Conservation (phyloP, 75 land plant genomes). For the Selaginella moellendorffii region DNA sequence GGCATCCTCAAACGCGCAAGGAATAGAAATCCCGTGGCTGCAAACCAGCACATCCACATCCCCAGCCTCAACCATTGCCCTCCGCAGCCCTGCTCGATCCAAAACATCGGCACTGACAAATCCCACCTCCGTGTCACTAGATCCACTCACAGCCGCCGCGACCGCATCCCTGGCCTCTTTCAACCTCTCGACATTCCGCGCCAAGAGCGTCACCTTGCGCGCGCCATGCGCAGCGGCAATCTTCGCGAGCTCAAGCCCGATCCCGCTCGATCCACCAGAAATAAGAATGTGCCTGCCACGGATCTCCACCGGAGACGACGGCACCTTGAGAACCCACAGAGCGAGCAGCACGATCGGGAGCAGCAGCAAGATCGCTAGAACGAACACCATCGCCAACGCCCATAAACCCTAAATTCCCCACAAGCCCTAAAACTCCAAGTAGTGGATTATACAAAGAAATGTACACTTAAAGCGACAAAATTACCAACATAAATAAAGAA, state of each 20-base stretch:
- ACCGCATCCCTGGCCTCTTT: slow-evolving; percentile 30
- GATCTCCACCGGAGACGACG: slow-evolving; percentile 25
- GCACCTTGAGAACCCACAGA: slow-evolving; percentile 12
- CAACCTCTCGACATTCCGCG: slow-evolving; percentile 38
- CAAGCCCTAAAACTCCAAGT: too few relatives aligned
- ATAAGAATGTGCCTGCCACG: slow-evolving; percentile 52
- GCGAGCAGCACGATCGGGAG: not conserved
- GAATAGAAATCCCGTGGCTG: slow-evolving; percentile 65
- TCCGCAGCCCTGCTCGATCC: slow-evolving; percentile 31
- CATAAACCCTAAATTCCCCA: not conserved
- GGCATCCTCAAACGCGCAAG: slow-evolving; percentile 44
- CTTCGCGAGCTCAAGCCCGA: slow-evolving; percentile 56
- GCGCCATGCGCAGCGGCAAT: slow-evolving; percentile 55
- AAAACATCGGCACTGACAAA: slow-evolving; percentile 58
- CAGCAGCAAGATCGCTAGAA: not conserved
- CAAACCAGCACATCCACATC: slow-evolving; percentile 58
- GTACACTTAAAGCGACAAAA: too few relatives aligned
- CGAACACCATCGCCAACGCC: not conserved
- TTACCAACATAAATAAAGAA: too few relatives aligned
- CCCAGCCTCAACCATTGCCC: slow-evolving; percentile 43
- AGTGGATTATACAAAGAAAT: too few relatives aligned
- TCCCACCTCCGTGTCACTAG: slow-evolving; percentile 34
- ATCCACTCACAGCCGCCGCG: slow-evolving; percentile 2
- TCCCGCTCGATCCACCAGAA: slow-evolving; percentile 79
- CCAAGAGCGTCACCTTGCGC: slow-evolving; percentile 54